Base-by-base conservation (phyloP, 257 asterid genomes). In the Henckelia pumila region DNA sequence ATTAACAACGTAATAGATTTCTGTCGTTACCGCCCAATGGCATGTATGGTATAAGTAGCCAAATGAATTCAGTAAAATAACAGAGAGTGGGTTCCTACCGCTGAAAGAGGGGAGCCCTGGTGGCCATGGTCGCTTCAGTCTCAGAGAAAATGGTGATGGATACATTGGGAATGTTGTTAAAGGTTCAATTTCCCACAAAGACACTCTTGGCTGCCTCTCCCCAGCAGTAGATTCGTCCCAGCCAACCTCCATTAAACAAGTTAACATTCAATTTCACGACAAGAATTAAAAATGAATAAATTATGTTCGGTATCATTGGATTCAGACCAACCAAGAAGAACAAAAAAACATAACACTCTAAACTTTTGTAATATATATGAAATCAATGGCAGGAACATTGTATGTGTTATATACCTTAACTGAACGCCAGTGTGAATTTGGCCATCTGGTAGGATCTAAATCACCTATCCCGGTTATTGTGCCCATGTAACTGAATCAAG, bases 211-310 rank as follows among this genome's bases (percentile, higher is more conserved):
- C 74, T 85, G 96, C 75, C 84, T 80, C 61, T 89, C 95, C 26
- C 96, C 96, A 26, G 96, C 88, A 4, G 95, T 83, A 21, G 96
- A 89, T 67, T 89, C 96, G 33, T 89, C 96, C 96, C 96, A 89
- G 7, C 96, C 95, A 61, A 89, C 96, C 95, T 89, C 74, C 71
- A 81, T 23, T 28, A 23, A 37, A 61, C 6, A 50, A 50, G 50
- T 19, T 44, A 37, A 69, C 20, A 30, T 66, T 22, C 56, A 59
- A 59, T 14, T 16, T 4, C 5, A 16, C 5, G 23, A 2, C 44
- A 28, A 59, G 19, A 32, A n/a, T n/a, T 13, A 5, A 5, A 33
- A 1, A 33, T 33, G 8, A 33, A 33, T 33, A 33, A 33, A 33
- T 7, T 22, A 58, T 9, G 26, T 23, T 58, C 6, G 35, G 20